Evolutionary conservation across 2,329 filamentous ascomycete species (phyloP), one percentile per base, ranked within the genome.

Genomic region (Fusarium citri): DNA sequence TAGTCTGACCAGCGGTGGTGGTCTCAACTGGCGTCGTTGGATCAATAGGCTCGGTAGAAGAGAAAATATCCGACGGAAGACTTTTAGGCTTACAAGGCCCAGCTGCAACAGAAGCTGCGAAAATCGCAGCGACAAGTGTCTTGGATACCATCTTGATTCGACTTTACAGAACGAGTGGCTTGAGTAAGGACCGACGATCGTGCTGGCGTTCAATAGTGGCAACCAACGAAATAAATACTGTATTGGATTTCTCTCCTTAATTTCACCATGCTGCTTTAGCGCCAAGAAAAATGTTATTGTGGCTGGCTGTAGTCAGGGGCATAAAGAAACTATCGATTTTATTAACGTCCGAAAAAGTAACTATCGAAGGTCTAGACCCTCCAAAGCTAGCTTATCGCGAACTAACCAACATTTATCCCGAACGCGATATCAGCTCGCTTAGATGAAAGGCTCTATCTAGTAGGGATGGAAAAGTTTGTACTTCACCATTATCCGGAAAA

Each of bases 281-380:
- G 59, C 23, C 14, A 11, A 26, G 23, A 10, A 16, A 8, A 41
- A 11, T 11, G 37, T 14, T 14, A 18, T 46, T 45, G 46, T 34
- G 25, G 22, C 56, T 45, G 23, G 43, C 30, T 41, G 9, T 54
- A 62, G 56, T 54, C 56, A 62, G 59, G 59, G 59, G 46, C 18
- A 11, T 31, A 11, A 28, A 22, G 15, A 31, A 10, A 61, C 59
- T 62, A 62, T 62, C 26, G 46, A 61, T 4, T 6, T 28, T 62
- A 20, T n/a, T 10, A 10, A 25, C 18, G 15, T 37, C 26, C 22
- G 20, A 54, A 31, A 6, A 51, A n/a, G n/a, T 4, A 25, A 25
- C 28, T 54, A 60, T 62, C 30, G 55, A 34, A 23, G 11, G 1
- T 18, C 56, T 62, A 53, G 55, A 10, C 45, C 30, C 3, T 7